Percentiles rank a stretch among this genome's conserved stretches.
These are phyloP conservation scores for Aeschynomene evenia DNA, from an alignment of 306 rosid genomes.

Conservation along the genomic window DNA sequence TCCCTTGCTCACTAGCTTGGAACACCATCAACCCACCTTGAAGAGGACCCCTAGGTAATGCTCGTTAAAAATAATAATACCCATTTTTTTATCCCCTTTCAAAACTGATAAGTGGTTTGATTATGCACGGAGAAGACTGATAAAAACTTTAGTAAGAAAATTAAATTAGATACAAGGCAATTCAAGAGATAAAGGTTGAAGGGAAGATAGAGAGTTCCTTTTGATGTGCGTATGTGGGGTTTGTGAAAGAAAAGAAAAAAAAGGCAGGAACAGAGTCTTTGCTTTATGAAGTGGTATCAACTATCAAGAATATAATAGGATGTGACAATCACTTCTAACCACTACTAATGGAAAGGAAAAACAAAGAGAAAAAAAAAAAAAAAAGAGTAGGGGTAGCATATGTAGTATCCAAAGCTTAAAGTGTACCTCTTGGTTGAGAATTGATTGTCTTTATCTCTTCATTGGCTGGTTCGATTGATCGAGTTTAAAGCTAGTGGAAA, in stretches of 20 bases:
- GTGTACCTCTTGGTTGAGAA: slow-evolving; percentile 20
- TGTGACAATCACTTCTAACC: slow-evolving; percentile 25
- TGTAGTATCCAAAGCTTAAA: slow-evolving; percentile 43
- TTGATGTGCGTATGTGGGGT: slow-evolving; percentile 13
- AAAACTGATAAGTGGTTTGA: too few relatives aligned
- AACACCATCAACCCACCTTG: too few relatives aligned
- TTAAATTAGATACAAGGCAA: too few relatives aligned
- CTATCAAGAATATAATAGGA: slow-evolving; percentile 18
- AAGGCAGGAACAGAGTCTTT: neutral
- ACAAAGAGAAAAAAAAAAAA: too few relatives aligned
- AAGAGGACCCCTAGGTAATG: too few relatives aligned
- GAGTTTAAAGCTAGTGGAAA: neutral
- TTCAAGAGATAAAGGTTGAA: too few relatives aligned
- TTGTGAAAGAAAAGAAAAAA: neutral
- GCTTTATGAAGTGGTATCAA: slow-evolving; percentile 27
- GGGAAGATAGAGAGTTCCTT: too few relatives aligned
- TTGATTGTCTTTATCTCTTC: slow-evolving; percentile 19
- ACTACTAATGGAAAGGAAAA: slow-evolving; percentile 28
- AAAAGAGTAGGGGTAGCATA: neutral
- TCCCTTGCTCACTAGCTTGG: too few relatives aligned
- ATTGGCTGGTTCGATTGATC: slow-evolving; percentile 16
- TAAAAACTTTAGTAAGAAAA: too few relatives aligned
- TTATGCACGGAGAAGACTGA: too few relatives aligned
- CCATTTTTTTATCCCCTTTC: too few relatives aligned
- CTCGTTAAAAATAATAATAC: too few relatives aligned